Evolutionary conservation across 805 yeast genomes (phyloP), one percentile per base, ranked within the genome.

Genomic region (Saturnispora hagleri): DNA sequence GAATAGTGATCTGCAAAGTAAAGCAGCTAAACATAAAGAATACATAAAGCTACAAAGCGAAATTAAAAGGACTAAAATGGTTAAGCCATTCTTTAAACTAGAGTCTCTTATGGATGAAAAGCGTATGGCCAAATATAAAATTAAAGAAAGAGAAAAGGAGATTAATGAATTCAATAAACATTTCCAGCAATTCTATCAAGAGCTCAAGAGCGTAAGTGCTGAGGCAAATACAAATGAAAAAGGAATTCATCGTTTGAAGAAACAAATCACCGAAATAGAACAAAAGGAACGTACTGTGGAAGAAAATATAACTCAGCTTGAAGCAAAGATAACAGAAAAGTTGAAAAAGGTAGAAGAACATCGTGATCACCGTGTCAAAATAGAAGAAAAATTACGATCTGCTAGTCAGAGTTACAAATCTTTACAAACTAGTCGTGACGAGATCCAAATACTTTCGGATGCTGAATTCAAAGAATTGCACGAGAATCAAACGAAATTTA

Each of bases 21-120:
- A 74, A 50, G 85, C 79, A 0, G 72, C 69, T 46, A 71, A 71
- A 43, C 73, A 67, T 55, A 63, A 72, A 36, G 75, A 73, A 43
- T 79, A 65, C 55, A 69, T 76, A 55, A 68, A 68, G 31, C 76
- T 80, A 52, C 69, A 62, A 48, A 62, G 56, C 64, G 76, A 70
- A 50, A 64, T 64, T 51, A 66, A 56, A 18, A 66, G 54, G 54
- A 75, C 64, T 61, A 70, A 61, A 62, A 74, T 61, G 52, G 68
- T 52, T 59, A 62, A 57, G 40, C 74, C 60, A 22, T 62, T 70
- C 47, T 67, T 69, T 13, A 69, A 66, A 3, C 57, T 73, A 24
- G 63, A 62, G 15, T 63, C 59, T 9, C 60, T 66, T 27, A 73
- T 70, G 54, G 70, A 64, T 12, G 63, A 67, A 45, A 67, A 74